Evolutionary conservation across 495 filamentous ascomycete species (phyloP).

Genomic region (Massariosphaeria phaeospora): DNA sequence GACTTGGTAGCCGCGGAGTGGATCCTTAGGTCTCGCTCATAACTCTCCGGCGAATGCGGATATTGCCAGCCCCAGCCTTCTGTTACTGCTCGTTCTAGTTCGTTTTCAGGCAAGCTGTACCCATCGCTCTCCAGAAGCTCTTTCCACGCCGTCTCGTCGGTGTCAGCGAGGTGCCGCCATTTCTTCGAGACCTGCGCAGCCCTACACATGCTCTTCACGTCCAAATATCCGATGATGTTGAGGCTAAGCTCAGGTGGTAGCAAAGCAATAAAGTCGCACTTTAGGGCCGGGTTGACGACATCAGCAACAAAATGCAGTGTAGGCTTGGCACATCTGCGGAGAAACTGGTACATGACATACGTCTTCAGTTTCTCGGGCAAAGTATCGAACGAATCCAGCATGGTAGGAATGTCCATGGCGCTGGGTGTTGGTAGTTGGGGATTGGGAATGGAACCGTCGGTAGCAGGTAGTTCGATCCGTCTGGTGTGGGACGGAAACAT

Average conservation of each 20-base stretch:
- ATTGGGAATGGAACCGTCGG: conserved; percentile 15
- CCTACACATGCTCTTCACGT: conserved; percentile 80
- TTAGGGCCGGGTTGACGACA: conserved; percentile 92
- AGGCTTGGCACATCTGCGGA: conserved; percentile 81
- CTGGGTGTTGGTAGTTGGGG: conserved; percentile 42
- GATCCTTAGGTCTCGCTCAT: conserved; percentile 67
- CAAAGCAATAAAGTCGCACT: conserved; percentile 81
- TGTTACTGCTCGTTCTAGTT: conserved; percentile 76
- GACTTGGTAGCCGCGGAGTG: conserved; percentile 12
- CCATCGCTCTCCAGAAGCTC: conserved; percentile 82
- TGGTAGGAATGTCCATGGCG: conserved; percentile 69
- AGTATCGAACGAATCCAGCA: conserved; percentile 85
- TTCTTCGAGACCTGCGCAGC: conserved; percentile 91
- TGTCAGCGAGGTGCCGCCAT: conserved; percentile 85
- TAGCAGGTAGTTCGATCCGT: conserved; percentile 13
- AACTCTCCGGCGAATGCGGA: conserved; percentile 66
- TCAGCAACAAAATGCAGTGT: conserved; percentile 88
- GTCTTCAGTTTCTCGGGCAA: conserved; percentile 84
- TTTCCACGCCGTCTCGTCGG: conserved; percentile 94
- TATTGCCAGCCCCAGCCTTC: conserved; percentile 99
- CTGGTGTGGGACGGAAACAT: conserved; percentile 5
- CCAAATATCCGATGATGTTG: conserved; percentile 81
- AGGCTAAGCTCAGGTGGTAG: conserved; percentile 83
- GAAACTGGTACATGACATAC: conserved; percentile 92
- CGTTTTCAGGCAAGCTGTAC: conserved; percentile 70